Base-by-base conservation (phyloP, 2,329 filamentous ascomycete species). In the Scedosporium dehoogii region DNA sequence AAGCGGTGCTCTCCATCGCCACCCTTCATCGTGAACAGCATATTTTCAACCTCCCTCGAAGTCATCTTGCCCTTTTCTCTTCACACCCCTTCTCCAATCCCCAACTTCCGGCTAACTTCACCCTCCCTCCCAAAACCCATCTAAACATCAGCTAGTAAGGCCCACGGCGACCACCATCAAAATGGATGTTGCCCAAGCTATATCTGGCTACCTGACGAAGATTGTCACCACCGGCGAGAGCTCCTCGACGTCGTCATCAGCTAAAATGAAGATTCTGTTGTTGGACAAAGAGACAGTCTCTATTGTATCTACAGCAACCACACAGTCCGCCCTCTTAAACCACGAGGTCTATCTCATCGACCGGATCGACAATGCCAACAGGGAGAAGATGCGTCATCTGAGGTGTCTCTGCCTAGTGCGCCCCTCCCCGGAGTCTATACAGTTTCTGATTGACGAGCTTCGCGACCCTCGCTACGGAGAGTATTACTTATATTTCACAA, bases 281-380 rank as follows among this genome's bases (percentile, higher is more conserved):
- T 81, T 99, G 69, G 94, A 99, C 75, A 88, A 85, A 76, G 94
- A 97, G 76, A 99, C 94, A 67, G 88, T 97, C 23, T 85, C 91
- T 16, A 96, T 97, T 68, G 86, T 97, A 21, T 99, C 96, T 9
- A 96, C 92, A 4, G 92, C 94, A 62, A 93, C 93, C 65, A 97
- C 94, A 1, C 96, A 99, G 74, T 99, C 94, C 29, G 86, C 91
- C 46, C 85, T 99, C 21, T 86, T 99, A 66, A 96, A 91, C 71
- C 92, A 99, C 78, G 93, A 97, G 77, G 90, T 99, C 68, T 99
- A 97, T 76, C 90, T 99, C 65, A 97, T 96, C 70, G 94, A 99
- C 75, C 91, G 94, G 64, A 79, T 99, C 63, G 94, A 97, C 73
- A 97, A 97, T 69, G 79, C 84, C 64, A 86, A 87, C 66, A 85